These are phyloP conservation scores for Populus hybrid DNA, from an alignment of 441 rosid genomes.

Conservation along the genomic window DNA sequence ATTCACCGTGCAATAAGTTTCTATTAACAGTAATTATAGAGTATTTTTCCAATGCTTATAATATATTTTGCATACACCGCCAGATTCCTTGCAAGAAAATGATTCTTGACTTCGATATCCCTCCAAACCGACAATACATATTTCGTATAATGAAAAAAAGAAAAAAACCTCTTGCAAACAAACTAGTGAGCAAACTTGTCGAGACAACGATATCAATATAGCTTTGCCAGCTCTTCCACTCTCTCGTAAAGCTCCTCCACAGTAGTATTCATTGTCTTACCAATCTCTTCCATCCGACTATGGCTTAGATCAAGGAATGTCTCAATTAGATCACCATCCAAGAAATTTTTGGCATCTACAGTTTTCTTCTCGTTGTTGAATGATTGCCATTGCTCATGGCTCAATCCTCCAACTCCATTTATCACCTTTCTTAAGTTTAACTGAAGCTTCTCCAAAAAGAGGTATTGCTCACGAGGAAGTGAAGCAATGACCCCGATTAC, in stretches of 20 bases:
- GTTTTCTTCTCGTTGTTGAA: slow-evolving; percentile 85
- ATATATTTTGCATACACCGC: too few relatives aligned
- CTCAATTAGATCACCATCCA: slow-evolving; percentile 88
- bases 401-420: slow-evolving; percentile 87
- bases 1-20: too few relatives aligned
- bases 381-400: slow-evolving; percentile 93
- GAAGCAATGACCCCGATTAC: slow-evolving; percentile 96
- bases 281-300: slow-evolving; percentile 71
- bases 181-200: too few relatives aligned
- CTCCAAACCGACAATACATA: too few relatives aligned
- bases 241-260: slow-evolving; percentile 85
- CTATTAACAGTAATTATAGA: too few relatives aligned
- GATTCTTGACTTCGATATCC: too few relatives aligned
- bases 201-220: slow-evolving; percentile 46
- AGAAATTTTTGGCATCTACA: slow-evolving; percentile 64
- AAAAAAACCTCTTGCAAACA: too few relatives aligned
- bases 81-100: too few relatives aligned
- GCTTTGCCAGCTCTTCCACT: slow-evolving; percentile 81
- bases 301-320: slow-evolving; percentile 79
- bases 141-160: too few relatives aligned
- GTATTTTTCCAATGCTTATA: too few relatives aligned
- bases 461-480: slow-evolving; percentile 71
- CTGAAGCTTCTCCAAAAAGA: slow-evolving; percentile 76
- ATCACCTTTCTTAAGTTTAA: slow-evolving; percentile 73
- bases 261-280: slow-evolving; percentile 56